Base-by-base conservation (phyloP, 108 stramenopile species). In the Pseudonitzschia pungens region DNA sequence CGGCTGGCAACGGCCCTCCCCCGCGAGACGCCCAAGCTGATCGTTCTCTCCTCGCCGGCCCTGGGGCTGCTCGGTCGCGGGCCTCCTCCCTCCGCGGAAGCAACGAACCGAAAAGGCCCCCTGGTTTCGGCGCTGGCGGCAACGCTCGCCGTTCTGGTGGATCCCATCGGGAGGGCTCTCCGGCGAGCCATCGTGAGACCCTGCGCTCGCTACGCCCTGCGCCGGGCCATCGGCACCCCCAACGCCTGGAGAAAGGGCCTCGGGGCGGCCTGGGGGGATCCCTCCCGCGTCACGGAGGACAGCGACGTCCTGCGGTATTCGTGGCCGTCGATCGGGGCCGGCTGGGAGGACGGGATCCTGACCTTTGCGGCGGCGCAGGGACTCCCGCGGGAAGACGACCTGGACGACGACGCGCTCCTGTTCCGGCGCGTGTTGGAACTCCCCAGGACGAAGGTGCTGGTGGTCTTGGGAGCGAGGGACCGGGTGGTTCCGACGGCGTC, bases 301-400 rank as follows among this genome's bases (percentile, higher is more conserved):
- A 80, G 78, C 52, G 89, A 91, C 70, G 89, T 84, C 15, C 69
- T 94, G 22, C 83, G 90, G 33, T 94, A 89, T 69, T 80, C 87
- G 56, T 94, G 92, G 92, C 92, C 90, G 6, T 82, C 92, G 12
- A 88, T 94, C 74, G 89, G 88, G 5, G 73, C 70, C 64, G 90
- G 87, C 33, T 94, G 92, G 92, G 92, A 94, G 68, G 40, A 68
- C 40, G 92, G 92, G 1, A 21, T 94, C 15, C 28, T 94, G n/a
- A 56, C 59, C 40, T 94, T 94, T 76, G 55, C 86, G 12, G 56
- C 76, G 33, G 78, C 84, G 12, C 78, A 83, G 36, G 8, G 68
- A 7, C 45, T 58, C 5, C 15, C 48, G 20, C 9, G 36, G 31
- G 52, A 65, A 33, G 44, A 41, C 10, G 51, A 65, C 2, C 5